Percentiles rank a stretch among this genome's conserved stretches.
Conservation (phyloP, 2,329 filamentous ascomycete genomes). For the Diaporthe sp. region DNA sequence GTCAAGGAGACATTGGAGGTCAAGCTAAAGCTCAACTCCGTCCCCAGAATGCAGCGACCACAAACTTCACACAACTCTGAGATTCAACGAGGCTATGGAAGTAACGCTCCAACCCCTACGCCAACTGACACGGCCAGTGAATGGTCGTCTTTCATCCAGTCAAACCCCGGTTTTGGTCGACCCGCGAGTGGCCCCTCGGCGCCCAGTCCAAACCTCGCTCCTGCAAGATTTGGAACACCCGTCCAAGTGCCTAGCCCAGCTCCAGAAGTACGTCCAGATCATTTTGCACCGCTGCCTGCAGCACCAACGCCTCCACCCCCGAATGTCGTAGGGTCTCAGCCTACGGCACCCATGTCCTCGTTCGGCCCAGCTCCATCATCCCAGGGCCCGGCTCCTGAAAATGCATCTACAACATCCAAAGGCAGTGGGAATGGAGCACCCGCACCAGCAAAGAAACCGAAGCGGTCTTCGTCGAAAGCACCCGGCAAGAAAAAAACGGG, state of each 20-base stretch:
- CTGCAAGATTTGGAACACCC: constrained; percentile 42
- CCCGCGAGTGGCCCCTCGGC: constrained; percentile 51
- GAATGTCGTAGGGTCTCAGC: constrained; percentile 32
- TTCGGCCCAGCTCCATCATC: constrained; percentile 44
- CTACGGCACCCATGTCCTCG: constrained; percentile 39
- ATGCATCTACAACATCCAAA: constrained; percentile 43
- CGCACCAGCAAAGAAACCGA: constrained; percentile 55
- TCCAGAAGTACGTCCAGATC: constrained; percentile 38
- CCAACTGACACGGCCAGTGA: constrained; percentile 75
- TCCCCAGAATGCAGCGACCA: constrained; percentile 69
- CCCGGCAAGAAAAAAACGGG: constrained; percentile 67
- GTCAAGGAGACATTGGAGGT: constrained; percentile 93
- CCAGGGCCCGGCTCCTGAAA: constrained; percentile 42
- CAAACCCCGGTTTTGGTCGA: constrained; percentile 70
- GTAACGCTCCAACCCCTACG: constrained; percentile 51
- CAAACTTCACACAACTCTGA: constrained; percentile 44
- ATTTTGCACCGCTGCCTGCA: constrained; percentile 16
- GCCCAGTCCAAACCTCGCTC: constrained; percentile 53
- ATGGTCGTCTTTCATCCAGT: constrained; percentile 84
- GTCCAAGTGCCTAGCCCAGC: constrained; percentile 38
- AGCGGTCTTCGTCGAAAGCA: constrained; percentile 72
- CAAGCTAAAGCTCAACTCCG: constrained; percentile 86
- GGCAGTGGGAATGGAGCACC: constrained; percentile 47
- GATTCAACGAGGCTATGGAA: constrained; percentile 39
- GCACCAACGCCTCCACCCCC: constrained; percentile 42